These are phyloP conservation scores for Eucalyptus polybractea DNA, from an alignment of 345 rosid genomes.

Conservation along the genomic window DNA sequence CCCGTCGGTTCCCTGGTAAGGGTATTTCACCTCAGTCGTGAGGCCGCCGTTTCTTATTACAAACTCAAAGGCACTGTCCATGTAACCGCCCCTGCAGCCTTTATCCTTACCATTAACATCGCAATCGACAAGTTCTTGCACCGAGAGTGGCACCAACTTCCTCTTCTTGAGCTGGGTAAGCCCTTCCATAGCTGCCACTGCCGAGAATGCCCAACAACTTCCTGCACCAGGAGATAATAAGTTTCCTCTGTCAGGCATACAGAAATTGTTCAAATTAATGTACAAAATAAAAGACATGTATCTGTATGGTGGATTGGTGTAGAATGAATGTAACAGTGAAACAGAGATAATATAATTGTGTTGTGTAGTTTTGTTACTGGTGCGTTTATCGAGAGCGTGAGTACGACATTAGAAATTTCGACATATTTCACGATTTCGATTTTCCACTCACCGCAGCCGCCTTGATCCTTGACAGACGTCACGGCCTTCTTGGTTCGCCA, in stretches of 20 bases:
- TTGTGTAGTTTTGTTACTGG: not conserved
- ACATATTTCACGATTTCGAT: not conserved
- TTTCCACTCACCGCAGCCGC: conserved; percentile 17
- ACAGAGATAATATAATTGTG: not conserved
- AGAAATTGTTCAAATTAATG: not conserved
- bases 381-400: not conserved
- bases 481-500: conserved; percentile 31
- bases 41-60: conserved; percentile 23
- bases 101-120: not conserved
- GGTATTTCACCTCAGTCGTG: conserved; percentile 24
- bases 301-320: not conserved
- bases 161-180: conserved; percentile 16
- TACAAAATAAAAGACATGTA: not conserved
- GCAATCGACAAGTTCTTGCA: conserved; percentile 49
- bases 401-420: not conserved
- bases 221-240: conserved; percentile 2
- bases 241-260: not conserved
- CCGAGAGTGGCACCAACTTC: conserved; percentile 32
- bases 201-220: conserved; percentile 58
- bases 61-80: conserved; percentile 28
- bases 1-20: conserved; percentile 15
- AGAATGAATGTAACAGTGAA: not conserved
- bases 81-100: conserved; percentile 35
- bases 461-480: conserved; percentile 34
- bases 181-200: conserved; percentile 52